These are phyloP conservation scores for Picea mariana DNA, from an alignment of 83 land plant species.

Conservation along the genomic window DNA sequence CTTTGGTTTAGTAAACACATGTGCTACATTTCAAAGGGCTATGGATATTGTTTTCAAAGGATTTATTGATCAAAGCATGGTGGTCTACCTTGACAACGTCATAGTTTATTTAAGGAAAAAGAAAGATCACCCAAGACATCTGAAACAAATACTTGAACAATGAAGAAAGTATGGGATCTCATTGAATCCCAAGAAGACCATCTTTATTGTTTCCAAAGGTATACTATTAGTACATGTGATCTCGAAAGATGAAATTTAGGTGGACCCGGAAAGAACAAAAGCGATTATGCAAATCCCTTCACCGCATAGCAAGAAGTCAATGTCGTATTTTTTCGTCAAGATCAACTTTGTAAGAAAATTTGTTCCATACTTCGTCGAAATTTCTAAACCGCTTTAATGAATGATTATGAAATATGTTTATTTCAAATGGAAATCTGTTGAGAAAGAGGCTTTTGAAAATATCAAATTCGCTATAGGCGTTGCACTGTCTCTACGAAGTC, in stretches of 20 bases:
- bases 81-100: background rate
- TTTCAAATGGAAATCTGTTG: too few relatives aligned
- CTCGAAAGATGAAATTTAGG: background rate
- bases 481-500: too few relatives aligned
- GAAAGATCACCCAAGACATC: background rate
- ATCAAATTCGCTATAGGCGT: too few relatives aligned
- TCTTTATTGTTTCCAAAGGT: background rate
- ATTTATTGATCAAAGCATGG: background rate
- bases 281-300: background rate
- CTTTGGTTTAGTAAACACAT: background rate
- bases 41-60: background rate
- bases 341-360: background rate
- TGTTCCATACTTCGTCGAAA: background rate
- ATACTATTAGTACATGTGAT: background rate
- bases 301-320: background rate
- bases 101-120: background rate
- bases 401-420: background rate
- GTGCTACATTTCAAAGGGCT: background rate
- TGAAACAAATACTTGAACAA: too few relatives aligned
- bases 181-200: background rate
- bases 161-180: too few relatives aligned
- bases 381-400: background rate
- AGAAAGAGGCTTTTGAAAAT: too few relatives aligned
- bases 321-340: background rate
- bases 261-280: background rate